Percentiles rank a stretch among this genome's conserved stretches.
phyloP scores from a whole-genome alignment of 768 basidiomycete genomes.

The Cystobasidium onofrii region DNA sequence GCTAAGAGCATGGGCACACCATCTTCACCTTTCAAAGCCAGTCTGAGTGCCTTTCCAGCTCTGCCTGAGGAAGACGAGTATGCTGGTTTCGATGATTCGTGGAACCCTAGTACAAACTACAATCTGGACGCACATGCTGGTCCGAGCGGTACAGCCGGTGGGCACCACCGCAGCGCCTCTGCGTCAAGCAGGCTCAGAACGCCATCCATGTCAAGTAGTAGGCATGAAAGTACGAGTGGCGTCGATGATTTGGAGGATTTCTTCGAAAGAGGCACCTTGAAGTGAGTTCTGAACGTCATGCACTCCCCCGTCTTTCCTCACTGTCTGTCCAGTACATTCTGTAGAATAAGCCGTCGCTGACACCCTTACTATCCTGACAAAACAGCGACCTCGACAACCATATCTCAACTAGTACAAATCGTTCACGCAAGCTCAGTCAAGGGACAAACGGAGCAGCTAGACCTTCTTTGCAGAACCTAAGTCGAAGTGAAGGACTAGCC shows the following conservation, averaged over 20 bases:
- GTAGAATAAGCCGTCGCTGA: no score
- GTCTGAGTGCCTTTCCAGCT: constrained; percentile 14
- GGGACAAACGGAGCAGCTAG: not conserved
- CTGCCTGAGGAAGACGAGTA: not conserved
- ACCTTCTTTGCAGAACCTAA: not conserved
- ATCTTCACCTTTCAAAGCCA: constrained; percentile 15
- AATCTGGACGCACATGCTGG: not conserved
- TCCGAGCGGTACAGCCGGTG: not conserved
- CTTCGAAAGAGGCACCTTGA: not conserved
- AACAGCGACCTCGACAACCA: not conserved
- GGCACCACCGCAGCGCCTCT: not conserved
- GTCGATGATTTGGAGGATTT: constrained; percentile 3
- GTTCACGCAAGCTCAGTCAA: not conserved
- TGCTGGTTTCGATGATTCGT: not conserved
- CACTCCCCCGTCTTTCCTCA: no score
- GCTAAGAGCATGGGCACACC: not conserved
- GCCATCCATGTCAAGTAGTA: not conserved
- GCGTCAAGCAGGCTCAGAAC: not conserved
- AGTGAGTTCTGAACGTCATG: not conserved
- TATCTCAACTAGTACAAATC: not conserved
- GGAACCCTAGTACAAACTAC: not conserved
- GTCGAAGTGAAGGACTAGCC: not conserved
- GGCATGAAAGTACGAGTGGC: not conserved
- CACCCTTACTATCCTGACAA: not conserved
- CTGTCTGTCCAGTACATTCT: not conserved